These are phyloP conservation scores for Akanthomyces lecanii DNA, from an alignment of 2,329 filamentous ascomycete genomes.

Conservation along the genomic window DNA sequence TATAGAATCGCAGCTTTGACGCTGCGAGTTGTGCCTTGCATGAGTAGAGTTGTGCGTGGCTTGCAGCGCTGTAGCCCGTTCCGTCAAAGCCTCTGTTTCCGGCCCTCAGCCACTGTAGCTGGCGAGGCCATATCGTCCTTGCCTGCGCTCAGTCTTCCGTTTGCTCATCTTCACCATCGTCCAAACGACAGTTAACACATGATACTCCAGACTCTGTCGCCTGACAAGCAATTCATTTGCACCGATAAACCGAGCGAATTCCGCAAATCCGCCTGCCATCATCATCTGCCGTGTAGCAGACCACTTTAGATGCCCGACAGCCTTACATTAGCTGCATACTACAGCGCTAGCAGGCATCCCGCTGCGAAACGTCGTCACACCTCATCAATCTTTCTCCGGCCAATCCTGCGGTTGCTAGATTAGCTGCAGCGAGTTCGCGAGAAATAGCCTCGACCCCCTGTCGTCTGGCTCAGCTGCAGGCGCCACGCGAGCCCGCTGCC, in stretches of 20 bases:
- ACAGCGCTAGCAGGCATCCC: constrained; percentile 13
- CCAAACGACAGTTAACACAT: not conserved
- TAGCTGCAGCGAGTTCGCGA: not conserved
- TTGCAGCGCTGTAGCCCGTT: not conserved
- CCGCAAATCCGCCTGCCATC: not conserved
- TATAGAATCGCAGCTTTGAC: not conserved
- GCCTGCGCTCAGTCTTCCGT: not conserved
- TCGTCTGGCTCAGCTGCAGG: constrained; percentile 6
- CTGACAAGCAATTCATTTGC: not conserved
- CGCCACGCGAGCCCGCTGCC: constrained; percentile 5
- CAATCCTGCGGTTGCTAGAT: not conserved
- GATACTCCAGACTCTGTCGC: not conserved
- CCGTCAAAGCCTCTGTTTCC: constrained; percentile 1
- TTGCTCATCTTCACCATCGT: constrained; percentile 4
- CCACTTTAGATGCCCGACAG: constrained; percentile 5
- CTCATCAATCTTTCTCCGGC: not conserved
- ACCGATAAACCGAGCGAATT: constrained; percentile 9
- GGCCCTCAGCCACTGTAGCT: not conserved
- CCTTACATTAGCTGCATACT: not conserved
- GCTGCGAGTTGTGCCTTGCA: not conserved
- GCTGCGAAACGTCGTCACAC: constrained; percentile 3
- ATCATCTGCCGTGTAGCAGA: not conserved
- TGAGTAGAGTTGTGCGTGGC: not conserved
- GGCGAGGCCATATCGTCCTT: not conserved
- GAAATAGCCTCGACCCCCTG: not conserved